Percentiles rank a stretch among this genome's conserved stretches.
phyloP scores from a whole-genome alignment of 768 basidiomycete genomes.

The Crucibulum laeve region DNA sequence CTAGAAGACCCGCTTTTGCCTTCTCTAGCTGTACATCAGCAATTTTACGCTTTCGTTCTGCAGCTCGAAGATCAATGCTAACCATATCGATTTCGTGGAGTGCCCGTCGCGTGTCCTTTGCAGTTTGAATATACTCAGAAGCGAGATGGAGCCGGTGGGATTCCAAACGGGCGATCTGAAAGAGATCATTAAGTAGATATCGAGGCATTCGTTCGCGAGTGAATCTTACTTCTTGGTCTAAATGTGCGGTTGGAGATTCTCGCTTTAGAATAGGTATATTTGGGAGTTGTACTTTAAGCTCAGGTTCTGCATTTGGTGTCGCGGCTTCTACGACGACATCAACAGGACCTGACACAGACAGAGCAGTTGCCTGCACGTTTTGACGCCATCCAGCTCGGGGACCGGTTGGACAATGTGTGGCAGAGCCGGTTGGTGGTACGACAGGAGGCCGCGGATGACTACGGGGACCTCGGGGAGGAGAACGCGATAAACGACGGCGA shows the following conservation, averaged over 20 bases:
- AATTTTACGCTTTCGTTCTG: slow-evolving; percentile 52
- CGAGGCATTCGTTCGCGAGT: background rate
- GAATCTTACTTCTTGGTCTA: slow-evolving; percentile 17
- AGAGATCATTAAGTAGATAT: slow-evolving; percentile 1
- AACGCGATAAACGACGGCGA: slow-evolving; percentile 21
- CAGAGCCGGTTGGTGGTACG: slow-evolving; percentile 12
- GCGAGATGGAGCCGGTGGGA: slow-evolving; percentile 32
- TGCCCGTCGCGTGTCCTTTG: slow-evolving; percentile 42
- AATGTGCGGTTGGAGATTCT: slow-evolving; percentile 4
- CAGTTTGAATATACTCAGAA: slow-evolving; percentile 32
- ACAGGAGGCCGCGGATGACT: slow-evolving; percentile 15
- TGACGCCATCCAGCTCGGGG: slow-evolving; percentile 15
- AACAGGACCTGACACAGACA: slow-evolving; percentile 1
- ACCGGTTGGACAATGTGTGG: slow-evolving; percentile 9
- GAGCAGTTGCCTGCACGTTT: slow-evolving; percentile 6
- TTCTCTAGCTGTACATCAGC: slow-evolving; percentile 58
- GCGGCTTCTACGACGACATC: background rate
- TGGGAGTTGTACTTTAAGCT: background rate
- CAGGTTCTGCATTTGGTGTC: background rate
- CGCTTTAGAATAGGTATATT: background rate
- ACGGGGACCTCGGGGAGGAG: slow-evolving; percentile 38
- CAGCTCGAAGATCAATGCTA: slow-evolving; percentile 53
- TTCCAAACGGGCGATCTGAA: slow-evolving; percentile 28
- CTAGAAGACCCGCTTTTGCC: slow-evolving; percentile 57
- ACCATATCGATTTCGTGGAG: slow-evolving; percentile 60